Conservation (phyloP, 352 stramenopile genomes). For the Phytophthora tentaculata region DNA sequence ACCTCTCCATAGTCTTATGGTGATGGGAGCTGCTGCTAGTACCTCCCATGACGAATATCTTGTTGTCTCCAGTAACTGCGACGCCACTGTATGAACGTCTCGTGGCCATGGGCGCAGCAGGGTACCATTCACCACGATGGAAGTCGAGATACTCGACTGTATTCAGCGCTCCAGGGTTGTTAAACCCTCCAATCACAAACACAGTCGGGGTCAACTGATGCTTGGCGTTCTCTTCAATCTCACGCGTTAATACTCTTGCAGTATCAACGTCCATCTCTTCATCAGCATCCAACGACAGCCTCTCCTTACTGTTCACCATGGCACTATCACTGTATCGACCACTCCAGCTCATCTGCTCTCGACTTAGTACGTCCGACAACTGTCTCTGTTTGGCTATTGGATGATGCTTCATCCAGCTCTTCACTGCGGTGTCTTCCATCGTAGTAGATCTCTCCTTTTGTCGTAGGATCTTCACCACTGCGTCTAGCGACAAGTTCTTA, state of each 20-base stretch:
- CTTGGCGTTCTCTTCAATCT: conserved; percentile 11
- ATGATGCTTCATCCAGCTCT: conserved; percentile 41
- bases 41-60: conserved; percentile 69
- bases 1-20: conserved; percentile 61
- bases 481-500: conserved; percentile 51
- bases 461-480: conserved; percentile 51
- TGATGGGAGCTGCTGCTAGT: conserved; percentile 65
- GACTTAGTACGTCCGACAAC: conserved; percentile 23
- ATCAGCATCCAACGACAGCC: conserved; percentile 8
- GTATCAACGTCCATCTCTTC: conserved; percentile 7
- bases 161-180: conserved; percentile 58
- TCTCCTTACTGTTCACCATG: conserved; percentile 53
- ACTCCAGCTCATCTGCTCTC: neutral
- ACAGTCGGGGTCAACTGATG: conserved; percentile 53
- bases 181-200: conserved; percentile 77
- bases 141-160: conserved; percentile 77
- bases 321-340: conserved; percentile 31
- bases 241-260: conserved; percentile 2
- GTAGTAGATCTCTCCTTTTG: conserved; percentile 21
- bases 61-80: conserved; percentile 49
- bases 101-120: conserved; percentile 55
- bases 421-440: conserved; percentile 46
- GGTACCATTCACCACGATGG: conserved; percentile 61
- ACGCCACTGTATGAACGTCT: conserved; percentile 71
- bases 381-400: conserved; percentile 41